Base-by-base conservation (phyloP, 2,329 filamentous ascomycete species). In the Talaromyces sp. region DNA sequence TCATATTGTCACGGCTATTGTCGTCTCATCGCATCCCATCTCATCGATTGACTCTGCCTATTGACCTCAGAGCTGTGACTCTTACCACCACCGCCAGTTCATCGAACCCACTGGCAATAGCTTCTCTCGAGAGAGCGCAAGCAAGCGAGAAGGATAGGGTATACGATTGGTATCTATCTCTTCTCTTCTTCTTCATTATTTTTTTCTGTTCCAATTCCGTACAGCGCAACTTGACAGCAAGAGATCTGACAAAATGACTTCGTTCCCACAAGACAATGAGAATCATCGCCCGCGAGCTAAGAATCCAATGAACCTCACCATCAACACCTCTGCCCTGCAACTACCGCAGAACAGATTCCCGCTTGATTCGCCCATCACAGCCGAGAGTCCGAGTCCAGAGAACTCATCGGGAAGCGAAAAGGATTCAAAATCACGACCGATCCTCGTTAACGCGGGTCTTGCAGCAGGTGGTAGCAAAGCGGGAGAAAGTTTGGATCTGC, bases 291-390 rank as follows among this genome's bases (percentile, higher is more conserved):
- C 54, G 16, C 21, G 25, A 57, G 12, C 12, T 14, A 37, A 21
- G 21, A 57, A 57, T 31, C 54, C 21, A 55, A 70, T 65, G 55
- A 65, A 64, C 40, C 66, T 70, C 33, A 70, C 67, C 18, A 67
- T 67, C 28, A 66, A 69, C n/a, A 67, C 69, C 21, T 46, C 57
- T 8, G 46, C 7, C 16, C 39, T 40, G 39, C 39, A 18, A 40
- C 39, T 16, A 9, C 39, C 16, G 16, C 64, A 72, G 16, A 76
- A 75, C 21, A 73, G 67, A 18, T 79, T 80, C 54, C 77, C 77
- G 12, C 66, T 80, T 18, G 78, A 77, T 1, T 80, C 77, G 11
- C 77, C 77, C 0, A 80, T 79, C 62, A 74, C 66, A 21, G 77
- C 79, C 59, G 77, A 80, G 63, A 68, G 77, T 39, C 64, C 71